Evolutionary conservation across 441 rosid species (phyloP).

Genomic region (Pelargonium hybrid): DNA sequence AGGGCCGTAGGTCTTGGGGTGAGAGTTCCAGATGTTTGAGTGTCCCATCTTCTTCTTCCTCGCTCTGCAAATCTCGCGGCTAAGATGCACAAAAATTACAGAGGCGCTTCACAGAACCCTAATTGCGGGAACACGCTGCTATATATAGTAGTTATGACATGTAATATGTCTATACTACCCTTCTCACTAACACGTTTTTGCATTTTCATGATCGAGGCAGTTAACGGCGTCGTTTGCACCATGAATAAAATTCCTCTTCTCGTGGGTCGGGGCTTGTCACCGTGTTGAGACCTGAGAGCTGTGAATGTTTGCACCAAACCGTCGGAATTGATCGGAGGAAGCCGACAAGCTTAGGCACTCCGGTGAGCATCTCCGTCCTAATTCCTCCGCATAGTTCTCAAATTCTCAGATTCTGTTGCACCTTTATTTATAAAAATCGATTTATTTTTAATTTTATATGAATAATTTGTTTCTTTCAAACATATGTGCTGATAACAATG

Average conservation of each 20-base stretch:
- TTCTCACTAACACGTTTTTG: neutral
- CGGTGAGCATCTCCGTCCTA: neutral
- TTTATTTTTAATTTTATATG: neutral
- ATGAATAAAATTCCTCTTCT: neutral
- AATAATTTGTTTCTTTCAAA: neutral
- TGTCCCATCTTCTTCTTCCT: conserved; percentile 41
- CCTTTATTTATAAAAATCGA: neutral
- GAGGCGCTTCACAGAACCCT: neutral
- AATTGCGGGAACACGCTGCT: neutral
- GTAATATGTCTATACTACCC: neutral
- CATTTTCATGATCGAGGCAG: neutral
- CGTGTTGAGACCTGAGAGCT: neutral
- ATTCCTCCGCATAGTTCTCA: neutral
- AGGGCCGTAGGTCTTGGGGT: conserved; percentile 70
- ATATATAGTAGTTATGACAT: neutral
- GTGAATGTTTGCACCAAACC: too few relatives aligned
- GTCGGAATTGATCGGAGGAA: neutral
- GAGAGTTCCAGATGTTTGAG: conserved; percentile 65
- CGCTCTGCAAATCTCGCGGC: conserved; percentile 2
- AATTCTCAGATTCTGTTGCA: neutral
- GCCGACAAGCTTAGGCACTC: neutral
- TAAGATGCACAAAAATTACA: neutral
- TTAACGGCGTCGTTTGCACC: neutral
- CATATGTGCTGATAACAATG: neutral
- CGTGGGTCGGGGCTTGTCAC: neutral